Base-by-base conservation (phyloP, 305 asterid species). In the Solanum hybrid region DNA sequence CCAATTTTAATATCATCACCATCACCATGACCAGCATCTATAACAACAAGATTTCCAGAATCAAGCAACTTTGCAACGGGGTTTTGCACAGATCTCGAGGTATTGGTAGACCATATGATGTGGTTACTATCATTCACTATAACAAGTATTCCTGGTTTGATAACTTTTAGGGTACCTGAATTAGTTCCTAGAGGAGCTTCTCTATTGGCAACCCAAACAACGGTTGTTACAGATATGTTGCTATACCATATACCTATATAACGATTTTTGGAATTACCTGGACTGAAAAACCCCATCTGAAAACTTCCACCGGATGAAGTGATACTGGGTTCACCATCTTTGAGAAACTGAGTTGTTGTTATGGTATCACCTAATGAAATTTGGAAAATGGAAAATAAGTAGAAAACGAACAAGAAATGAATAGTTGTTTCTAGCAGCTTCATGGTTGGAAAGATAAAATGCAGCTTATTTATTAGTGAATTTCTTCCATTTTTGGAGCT, bases 201-300 rank as follows among this genome's bases (percentile, higher is more conserved):
- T 78, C 91, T 90, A 5, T 91, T 91, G n/a, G 90, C 91, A 90
- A 91, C 90, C 92, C 93, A 91, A 10, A 89, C 93, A 32, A 90
- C 83, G 1, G 90, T 90, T 2, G 11, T 22, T 3, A 12, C 24
- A 20, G 38, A 41, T n/a, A 89, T 91, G 27, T 85, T 88, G 81
- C 80, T 85, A 70, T 88, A 91, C 92, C 92, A 34, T 78, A 90
- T 91, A 20, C 91, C 91, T 2, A 91, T 32, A 8, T 90, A 91
- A 36, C 91, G 29, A 14, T 72, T 77, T 0, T 17, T 65, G 6
- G 91, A 84, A n/a, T 61, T 41, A 17, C 70, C 45, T 17, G 92
- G 91, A 89, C 79, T 87, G 38, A 89, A 91, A 37, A 91, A 91
- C 5, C 91, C 93, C 90, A 91, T 31, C 17, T 88, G 91, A 68